Evolutionary conservation across 495 filamentous ascomycete species (phyloP), one percentile per base, ranked within the genome.

Genomic region (Aspergillus cavernicola): DNA sequence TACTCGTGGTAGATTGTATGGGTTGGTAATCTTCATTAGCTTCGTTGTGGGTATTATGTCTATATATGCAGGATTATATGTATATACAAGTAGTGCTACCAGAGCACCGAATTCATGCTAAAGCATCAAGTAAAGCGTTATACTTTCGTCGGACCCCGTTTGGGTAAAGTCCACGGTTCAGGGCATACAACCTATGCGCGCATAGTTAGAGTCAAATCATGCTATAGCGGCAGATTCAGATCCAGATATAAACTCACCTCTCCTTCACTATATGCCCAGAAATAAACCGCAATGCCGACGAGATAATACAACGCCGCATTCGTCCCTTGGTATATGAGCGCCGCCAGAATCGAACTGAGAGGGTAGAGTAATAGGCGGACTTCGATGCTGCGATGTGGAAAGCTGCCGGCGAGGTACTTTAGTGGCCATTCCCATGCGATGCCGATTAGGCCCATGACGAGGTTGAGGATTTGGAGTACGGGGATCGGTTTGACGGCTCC

Each of bases 181-280:
- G 77, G 67, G 66, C 80, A 83, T 0, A 85, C 79, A 33, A 79
- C 58, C 78, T 80, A 43, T 10, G 46, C 2, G 16, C 9, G 41
- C n/a, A n/a, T 29, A 23, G 43, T 71, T 44, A 66, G 60, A 44
- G n/a, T n/a, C n/a, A n/a, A n/a, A n/a, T 29, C 8, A 16, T 7
- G 7, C 32, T 37, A 44, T 10, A 20, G 18, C 9, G 19, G n/a
- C 15, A 22, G 45, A 51, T 20, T 22, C 28, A 13, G 39, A 47
- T 5, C n/a, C n/a, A 23, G 9, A 24, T 13, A 33, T 6, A 16
- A 38, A 70, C 85, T 59, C 67, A 96, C 90, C 86, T 99, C 95
- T 67, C 95, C 95, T 73, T 97, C 93, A 57, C 84, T 90, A 61
- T 92, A 97, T 0, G 88, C 95, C 91, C 93, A 97, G 62, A 97